Evolutionary conservation across 148 eudicot genomes (phyloP), one percentile per base, ranked within the genome.

Genomic region (Polygonum aviculare): DNA sequence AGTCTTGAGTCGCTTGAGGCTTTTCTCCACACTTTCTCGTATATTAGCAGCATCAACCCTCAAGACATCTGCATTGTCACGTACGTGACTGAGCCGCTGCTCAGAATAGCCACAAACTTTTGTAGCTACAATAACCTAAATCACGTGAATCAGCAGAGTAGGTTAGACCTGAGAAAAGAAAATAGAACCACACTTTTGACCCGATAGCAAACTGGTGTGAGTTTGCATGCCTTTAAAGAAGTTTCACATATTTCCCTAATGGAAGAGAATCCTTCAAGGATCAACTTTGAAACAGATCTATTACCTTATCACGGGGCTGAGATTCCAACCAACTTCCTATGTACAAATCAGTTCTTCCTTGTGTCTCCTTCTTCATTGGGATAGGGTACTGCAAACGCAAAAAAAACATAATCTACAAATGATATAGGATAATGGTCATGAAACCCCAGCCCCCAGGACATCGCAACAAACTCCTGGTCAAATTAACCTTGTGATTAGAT

Each of bases 1-100:
- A 77, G 91, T 89, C 79, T 85, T 83, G 72, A 94, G 94, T 51
- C 98, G 91, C 85, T 89, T 88, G 39, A 92, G 93, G 82, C 98
- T 94, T 89, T 94, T 94, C 85, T 94, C 98, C 36, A 94, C 97
- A 82, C 98, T 94, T 80, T 94, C 98, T 86, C 79, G 87, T 31
- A 94, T 92, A 80, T 94, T 94, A 75, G 96, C 93, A 78, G 97
- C 98, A 92, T 94, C 98, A 78, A 94, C 98, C 72, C 97, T 84
- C 80, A 86, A 77, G 51, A 88, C 82, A 11, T 85, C 83, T 75
- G 88, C 86, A 80, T 86, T 89, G 14, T 94, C 98, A 54, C 98
- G 93, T 33, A 94, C 1, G 76, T 90, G 92, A 79, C 82, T 57
- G 48, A 85, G 70, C 76, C 88, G 79, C 80, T 94, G 78, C 82